Conservation (phyloP, 2,329 filamentous ascomycete species). For the Diaporthe vexans region DNA sequence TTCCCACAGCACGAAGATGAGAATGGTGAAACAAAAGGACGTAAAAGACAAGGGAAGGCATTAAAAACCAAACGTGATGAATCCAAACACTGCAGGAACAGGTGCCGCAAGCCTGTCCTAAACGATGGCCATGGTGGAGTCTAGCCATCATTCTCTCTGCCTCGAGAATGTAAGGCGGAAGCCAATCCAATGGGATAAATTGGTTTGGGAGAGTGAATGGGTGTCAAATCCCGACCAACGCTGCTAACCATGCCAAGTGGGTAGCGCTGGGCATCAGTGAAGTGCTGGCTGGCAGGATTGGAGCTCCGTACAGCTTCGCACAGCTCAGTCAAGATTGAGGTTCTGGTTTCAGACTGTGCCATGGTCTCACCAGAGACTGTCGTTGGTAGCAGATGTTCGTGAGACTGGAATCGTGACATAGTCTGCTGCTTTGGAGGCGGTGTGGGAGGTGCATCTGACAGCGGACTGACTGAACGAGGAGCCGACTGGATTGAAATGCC, state of each 20-base stretch:
- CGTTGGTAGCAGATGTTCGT: neutral
- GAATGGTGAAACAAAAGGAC: neutral
- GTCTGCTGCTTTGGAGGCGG: neutral
- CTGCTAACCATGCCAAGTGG: neutral
- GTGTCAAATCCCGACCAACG: neutral
- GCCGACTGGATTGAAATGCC: neutral
- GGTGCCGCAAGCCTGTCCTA: neutral
- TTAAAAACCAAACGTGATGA: neutral
- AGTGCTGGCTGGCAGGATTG: neutral
- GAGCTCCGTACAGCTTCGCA: conserved; percentile 12
- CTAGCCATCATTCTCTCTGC: neutral
- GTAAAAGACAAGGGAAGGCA: neutral
- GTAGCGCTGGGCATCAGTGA: neutral
- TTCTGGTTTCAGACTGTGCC: neutral
- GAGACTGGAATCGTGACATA: neutral
- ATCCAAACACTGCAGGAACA: no score
- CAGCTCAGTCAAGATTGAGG: conserved; percentile 17
- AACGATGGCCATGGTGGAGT: neutral
- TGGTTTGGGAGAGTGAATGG: neutral
- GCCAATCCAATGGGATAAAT: neutral
- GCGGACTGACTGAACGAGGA: neutral
- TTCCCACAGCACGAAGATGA: neutral
- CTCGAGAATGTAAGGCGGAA: neutral
- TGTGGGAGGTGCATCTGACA: neutral
- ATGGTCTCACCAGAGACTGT: neutral